Base-by-base conservation (phyloP, 306 rosid genomes). In the Pterocarpus santalinus region DNA sequence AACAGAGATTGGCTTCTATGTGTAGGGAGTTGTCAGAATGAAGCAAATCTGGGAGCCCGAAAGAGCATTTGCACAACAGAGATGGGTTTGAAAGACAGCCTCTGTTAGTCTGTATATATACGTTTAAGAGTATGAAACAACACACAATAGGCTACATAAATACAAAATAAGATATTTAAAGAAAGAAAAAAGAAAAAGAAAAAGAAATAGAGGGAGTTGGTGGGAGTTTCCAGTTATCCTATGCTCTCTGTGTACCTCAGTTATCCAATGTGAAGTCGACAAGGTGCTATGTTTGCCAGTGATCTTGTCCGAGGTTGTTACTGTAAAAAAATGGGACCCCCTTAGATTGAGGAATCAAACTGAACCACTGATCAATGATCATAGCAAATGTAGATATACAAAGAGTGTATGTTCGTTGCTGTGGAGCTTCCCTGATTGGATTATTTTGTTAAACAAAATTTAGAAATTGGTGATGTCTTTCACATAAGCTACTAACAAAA, bases 11-110 rank as follows among this genome's bases (percentile, higher is more conserved):
- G 84, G 83, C 36, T 46, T 70, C 30, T 22, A 51, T n/a, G 44
- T 51, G 62, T 33, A 64, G 22, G 51, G 47, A 11, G 33, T 35
- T 58, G 62, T 63, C 41, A 77, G 75, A 72, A 75, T 57, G 81
- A 70, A 77, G 80, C 68, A 75, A 87, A 91, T 83, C 84, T 67
- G 84, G 73, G 85, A 83, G 84, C 73, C 81, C 65, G 32, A 72
- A 80, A 60, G 67, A 68, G 83, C 79, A 67, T 79, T 38, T 46
- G 83, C 65, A 63, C 49, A 69, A 49, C 13, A 57, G 41, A 82
- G 65, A 58, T 7, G 28, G 30, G 39, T 62, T 33, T 53, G 66
- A 39, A 56, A 77, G 68, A 67, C 33, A 49, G 47, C 63, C 79
- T 83, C 80, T 78, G 9, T 72, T 22, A 22, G 28, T 22, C 28